Evolutionary conservation across 331 rosid species (phyloP).

Genomic region (Quercus tomentella): DNA sequence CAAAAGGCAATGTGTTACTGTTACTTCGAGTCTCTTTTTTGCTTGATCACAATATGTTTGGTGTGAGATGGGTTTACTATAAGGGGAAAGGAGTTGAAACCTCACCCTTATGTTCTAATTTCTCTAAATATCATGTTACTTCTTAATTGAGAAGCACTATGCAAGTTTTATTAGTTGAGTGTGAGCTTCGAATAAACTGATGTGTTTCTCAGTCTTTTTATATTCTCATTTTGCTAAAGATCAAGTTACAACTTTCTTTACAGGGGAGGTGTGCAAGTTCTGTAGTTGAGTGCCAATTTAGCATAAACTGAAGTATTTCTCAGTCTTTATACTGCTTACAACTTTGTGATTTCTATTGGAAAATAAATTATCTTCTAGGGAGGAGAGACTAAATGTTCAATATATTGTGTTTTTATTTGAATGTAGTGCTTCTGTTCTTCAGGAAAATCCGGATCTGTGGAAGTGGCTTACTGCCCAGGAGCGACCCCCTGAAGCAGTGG

Average conservation of each 20-base stretch:
- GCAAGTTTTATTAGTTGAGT: not conserved
- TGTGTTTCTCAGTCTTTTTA: not conserved
- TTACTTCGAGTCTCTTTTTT: not conserved
- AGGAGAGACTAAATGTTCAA: not conserved
- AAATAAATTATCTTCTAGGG: not conserved
- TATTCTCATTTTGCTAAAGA: not conserved
- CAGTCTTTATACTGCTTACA: no score
- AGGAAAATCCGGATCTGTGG: conserved; percentile 95
- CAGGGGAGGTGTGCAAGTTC: not conserved
- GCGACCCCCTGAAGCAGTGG: conserved; percentile 63
- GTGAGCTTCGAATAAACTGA: not conserved
- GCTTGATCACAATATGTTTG: not conserved
- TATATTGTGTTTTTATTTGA: not conserved
- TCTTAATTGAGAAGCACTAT: not conserved
- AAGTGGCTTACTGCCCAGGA: conserved; percentile 88
- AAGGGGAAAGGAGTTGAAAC: not conserved
- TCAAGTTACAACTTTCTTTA: not conserved
- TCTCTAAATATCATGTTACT: not conserved
- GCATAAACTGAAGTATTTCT: not conserved
- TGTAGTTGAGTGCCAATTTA: not conserved
- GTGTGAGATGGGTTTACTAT: not conserved
- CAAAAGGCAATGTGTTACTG: not conserved
- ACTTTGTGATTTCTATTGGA: not conserved
- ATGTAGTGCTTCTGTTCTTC: conserved; percentile 18
- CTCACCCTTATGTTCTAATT: not conserved